Percentiles rank a stretch among this genome's conserved stretches.
Evolutionary conservation across 768 basidiomycete species (phyloP).

Genomic region (Pleurotus citrinopileatus): DNA sequence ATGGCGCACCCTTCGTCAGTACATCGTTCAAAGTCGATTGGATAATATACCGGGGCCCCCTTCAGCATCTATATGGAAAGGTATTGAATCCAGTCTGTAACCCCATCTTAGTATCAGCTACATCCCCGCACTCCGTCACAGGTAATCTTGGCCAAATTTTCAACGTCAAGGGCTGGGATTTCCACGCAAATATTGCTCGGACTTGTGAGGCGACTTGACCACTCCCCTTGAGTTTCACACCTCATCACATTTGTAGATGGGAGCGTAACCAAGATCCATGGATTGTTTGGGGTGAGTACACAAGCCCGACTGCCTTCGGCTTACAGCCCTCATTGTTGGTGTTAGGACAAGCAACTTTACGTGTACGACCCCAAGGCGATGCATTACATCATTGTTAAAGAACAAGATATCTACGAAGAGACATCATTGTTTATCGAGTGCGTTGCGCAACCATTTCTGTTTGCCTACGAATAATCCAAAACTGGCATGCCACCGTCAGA

Average conservation of each 20-base stretch:
- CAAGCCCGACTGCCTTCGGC: no score
- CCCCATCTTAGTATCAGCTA: background rate
- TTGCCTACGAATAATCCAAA: background rate
- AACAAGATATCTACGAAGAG: slow-evolving; percentile 47
- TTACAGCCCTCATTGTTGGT: no score
- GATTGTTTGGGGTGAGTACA: slow-evolving; percentile 33
- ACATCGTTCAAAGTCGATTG: slow-evolving; percentile 22
- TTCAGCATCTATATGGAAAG: slow-evolving; percentile 25
- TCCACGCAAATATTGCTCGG: slow-evolving; percentile 28
- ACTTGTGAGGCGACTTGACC: slow-evolving; percentile 27
- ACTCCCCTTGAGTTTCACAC: background rate
- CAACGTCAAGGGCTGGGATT: slow-evolving; percentile 31
- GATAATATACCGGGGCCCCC: slow-evolving; percentile 33
- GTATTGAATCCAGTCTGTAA: slow-evolving; percentile 13
- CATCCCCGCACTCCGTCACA: slow-evolving; percentile 12
- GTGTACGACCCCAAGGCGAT: slow-evolving; percentile 33
- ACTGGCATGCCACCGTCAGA: background rate
- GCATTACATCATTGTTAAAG: slow-evolving; percentile 31
- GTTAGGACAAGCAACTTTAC: slow-evolving; percentile 27
- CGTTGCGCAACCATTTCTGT: background rate
- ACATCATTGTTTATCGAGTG: slow-evolving; percentile 39
- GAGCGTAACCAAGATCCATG: slow-evolving; percentile 28
- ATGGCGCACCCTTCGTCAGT: slow-evolving; percentile 13
- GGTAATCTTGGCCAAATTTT: slow-evolving; percentile 33
- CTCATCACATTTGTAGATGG: slow-evolving; percentile 21